These are phyloP conservation scores for Fomitopsis schrenkii DNA, from an alignment of 1,284 basidiomycete species.

Conservation along the genomic window DNA sequence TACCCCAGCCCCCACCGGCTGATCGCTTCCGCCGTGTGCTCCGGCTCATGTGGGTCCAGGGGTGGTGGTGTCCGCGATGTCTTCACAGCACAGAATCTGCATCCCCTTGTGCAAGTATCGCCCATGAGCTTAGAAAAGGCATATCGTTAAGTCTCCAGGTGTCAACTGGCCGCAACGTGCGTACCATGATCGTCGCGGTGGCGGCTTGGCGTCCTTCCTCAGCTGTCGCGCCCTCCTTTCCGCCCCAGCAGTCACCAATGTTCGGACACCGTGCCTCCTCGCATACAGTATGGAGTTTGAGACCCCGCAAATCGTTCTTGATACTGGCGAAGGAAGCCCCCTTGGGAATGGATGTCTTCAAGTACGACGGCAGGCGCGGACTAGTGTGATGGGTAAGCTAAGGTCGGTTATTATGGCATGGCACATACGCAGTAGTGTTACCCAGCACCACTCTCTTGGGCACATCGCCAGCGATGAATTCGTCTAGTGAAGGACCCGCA, in stretches of 20 bases:
- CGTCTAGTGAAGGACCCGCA: conserved; percentile 77
- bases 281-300: conserved; percentile 94
- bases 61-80: conserved; percentile 88
- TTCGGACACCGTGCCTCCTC: conserved; percentile 99
- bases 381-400: conserved; percentile 35
- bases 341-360: conserved; percentile 93
- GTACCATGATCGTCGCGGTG: conserved; percentile 98
- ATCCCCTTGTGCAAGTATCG: conserved; percentile 98
- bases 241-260: conserved; percentile 99
- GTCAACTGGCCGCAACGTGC: conserved; percentile 17
- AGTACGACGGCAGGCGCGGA: conserved; percentile 84
- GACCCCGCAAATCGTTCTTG: conserved; percentile 91
- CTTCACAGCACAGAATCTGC: conserved; percentile 97
- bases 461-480: conserved; percentile 73
- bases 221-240: conserved; percentile 70
- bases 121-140: conserved; percentile 80
- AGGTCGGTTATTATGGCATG: background rate
- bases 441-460: conserved; percentile 72
- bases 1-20: conserved; percentile 98
- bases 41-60: conserved; percentile 94
- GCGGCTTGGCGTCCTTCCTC: conserved; percentile 79
- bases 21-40: conserved; percentile 98
- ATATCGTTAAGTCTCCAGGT: background rate
- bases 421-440: conserved; percentile 67
- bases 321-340: conserved; percentile 89